A percentile compares a stretch with the other conserved stretches of the same genome.
Conservation (phyloP, 192 early-diverging fungal species). For the Rhizophagus sp. region DNA sequence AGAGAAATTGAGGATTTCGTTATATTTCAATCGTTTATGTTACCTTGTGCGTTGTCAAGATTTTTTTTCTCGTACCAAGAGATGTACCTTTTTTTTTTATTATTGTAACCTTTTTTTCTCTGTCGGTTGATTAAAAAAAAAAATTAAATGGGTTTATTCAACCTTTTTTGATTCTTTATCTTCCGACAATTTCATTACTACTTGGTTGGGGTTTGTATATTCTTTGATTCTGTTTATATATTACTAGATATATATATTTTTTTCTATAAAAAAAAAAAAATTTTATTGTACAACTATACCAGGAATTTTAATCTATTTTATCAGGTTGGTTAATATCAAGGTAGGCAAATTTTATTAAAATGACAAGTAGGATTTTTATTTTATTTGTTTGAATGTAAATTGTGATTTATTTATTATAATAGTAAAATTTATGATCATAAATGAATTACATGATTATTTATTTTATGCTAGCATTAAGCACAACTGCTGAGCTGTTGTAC, state of each 20-base stretch:
- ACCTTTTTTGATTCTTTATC: background rate
- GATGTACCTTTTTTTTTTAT: background rate
- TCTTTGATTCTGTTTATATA: background rate
- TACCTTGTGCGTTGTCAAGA: background rate
- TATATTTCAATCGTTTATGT: constrained; percentile 11
- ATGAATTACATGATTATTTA: too few species aligned
- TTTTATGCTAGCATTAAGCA: too few species aligned
- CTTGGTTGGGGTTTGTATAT: constrained; percentile 27
- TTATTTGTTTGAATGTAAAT: background rate
- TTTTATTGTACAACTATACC: background rate
- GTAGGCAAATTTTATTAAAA: constrained; percentile 14
- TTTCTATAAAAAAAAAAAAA: background rate
- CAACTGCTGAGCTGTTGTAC: too few species aligned
- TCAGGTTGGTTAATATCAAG: constrained; percentile 19
- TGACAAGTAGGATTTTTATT: background rate
- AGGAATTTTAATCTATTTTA: background rate
- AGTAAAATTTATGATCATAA: too few species aligned
- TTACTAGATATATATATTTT: background rate
- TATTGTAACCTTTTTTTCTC: constrained; percentile 4
- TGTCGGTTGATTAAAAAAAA: background rate
- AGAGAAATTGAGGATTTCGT: background rate
- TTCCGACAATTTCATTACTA: background rate
- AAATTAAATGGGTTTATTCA: background rate
- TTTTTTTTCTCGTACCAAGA: background rate
- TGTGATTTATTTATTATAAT: too few species aligned